A percentile compares a stretch with the other conserved stretches of the same genome.
phyloP scores from a whole-genome alignment of 176 grass and related monocot genomes.

The Carex scoparia region DNA sequence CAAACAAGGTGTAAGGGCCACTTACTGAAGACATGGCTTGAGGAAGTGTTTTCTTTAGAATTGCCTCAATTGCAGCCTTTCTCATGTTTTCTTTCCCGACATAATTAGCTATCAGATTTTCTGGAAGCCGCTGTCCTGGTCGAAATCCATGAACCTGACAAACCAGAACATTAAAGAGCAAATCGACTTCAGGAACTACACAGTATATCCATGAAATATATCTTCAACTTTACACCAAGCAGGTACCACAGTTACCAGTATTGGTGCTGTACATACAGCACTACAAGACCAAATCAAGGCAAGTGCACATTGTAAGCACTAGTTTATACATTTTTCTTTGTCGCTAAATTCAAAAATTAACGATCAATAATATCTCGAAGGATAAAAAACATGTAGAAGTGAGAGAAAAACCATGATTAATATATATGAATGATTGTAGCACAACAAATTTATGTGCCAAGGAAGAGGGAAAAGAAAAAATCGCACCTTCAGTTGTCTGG shows the following conservation, averaged over 20 bases:
- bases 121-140: constrained; percentile 61
- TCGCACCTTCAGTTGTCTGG: constrained; percentile 64
- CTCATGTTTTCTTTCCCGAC: constrained; percentile 58
- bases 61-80: constrained; percentile 70
- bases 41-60: constrained; percentile 82
- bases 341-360: not conserved
- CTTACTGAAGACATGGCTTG: constrained; percentile 77
- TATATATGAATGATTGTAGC: not conserved
- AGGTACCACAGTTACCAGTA: not conserved
- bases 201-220: not conserved
- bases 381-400: not conserved
- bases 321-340: not conserved
- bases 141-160: constrained; percentile 90
- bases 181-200: constrained; percentile 11
- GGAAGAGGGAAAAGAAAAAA: not conserved
- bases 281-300: not conserved
- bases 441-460: not conserved
- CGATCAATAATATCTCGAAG: not conserved
- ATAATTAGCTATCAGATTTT: constrained; percentile 74
- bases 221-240: not conserved
- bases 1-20: not conserved
- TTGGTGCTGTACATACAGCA: not conserved
- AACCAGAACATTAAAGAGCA: constrained; percentile 5
- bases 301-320: not conserved
- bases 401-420: not conserved